Evolutionary conservation across 768 basidiomycete species (phyloP).

Genomic region (Lactifluus hygrophoroides): DNA sequence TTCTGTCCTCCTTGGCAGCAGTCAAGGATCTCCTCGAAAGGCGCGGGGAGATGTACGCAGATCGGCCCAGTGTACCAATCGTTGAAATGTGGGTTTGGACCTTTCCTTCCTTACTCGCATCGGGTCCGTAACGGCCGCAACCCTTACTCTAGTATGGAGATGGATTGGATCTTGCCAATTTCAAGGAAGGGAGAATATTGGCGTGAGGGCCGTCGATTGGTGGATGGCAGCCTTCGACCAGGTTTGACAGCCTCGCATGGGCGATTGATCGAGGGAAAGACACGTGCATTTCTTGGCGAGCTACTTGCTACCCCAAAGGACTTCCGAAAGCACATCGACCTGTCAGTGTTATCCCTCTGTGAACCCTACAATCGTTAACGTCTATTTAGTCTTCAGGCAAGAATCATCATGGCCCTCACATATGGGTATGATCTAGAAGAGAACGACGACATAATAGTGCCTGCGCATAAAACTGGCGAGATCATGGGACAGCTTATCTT

Average conservation of each 20-base stretch:
- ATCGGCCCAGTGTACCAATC: slow-evolving; percentile 2
- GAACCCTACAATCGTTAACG: neutral
- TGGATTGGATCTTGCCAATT: neutral
- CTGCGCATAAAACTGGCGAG: neutral
- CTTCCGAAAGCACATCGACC: neutral
- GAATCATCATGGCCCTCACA: neutral
- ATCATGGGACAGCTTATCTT: neutral
- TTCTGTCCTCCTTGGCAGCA: slow-evolving; percentile 39
- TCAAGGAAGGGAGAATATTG: neutral
- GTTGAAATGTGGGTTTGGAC: neutral
- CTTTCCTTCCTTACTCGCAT: no score
- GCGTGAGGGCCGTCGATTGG: neutral
- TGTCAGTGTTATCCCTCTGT: neutral
- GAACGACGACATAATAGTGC: neutral
- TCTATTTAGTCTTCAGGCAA: slow-evolving; percentile 1
- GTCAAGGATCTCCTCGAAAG: slow-evolving; percentile 44
- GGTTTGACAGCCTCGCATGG: neutral
- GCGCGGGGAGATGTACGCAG: slow-evolving; percentile 30
- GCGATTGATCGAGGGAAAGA: neutral
- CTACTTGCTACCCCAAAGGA: neutral
- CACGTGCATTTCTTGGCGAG: neutral
- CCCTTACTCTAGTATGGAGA: neutral
- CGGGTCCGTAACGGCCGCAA: neutral
- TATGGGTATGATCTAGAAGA: slow-evolving; percentile 4
- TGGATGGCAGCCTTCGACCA: slow-evolving; percentile 5